These are phyloP conservation scores for Boletus rex-veris DNA, from an alignment of 768 basidiomycete species.

Conservation along the genomic window DNA sequence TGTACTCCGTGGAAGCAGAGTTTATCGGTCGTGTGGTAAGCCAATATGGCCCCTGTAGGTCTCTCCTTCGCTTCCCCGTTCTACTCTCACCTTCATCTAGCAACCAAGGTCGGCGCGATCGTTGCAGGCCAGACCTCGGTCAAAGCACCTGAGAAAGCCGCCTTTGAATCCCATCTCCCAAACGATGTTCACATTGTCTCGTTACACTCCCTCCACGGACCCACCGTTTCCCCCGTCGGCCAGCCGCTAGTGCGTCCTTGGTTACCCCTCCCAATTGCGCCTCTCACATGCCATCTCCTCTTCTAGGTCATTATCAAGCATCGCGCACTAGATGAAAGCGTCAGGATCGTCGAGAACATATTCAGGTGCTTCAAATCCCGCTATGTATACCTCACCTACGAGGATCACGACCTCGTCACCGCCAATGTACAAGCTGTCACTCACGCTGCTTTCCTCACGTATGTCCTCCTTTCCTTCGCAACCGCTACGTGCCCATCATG, in stretches of 20 bases:
- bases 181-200: constrained; percentile 86
- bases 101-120: constrained; percentile 88
- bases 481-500: constrained; percentile 1
- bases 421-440: constrained; percentile 99
- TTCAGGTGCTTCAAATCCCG: constrained; percentile 77
- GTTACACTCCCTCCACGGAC: constrained; percentile 92
- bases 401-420: constrained; percentile 93
- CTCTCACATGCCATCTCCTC: neutral
- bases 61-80: neutral
- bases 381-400: constrained; percentile 91
- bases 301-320: constrained; percentile 84
- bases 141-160: constrained; percentile 87
- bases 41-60: constrained; percentile 87
- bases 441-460: constrained; percentile 97
- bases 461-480: constrained; percentile 10
- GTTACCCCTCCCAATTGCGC: neutral
- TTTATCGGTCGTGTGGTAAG: constrained; percentile 79
- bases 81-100: constrained; percentile 35
- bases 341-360: constrained; percentile 77
- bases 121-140: constrained; percentile 97
- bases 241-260: constrained; percentile 75
- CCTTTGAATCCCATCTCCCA: constrained; percentile 88
- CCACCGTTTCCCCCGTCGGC: constrained; percentile 79
- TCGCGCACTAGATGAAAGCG: constrained; percentile 69
- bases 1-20: constrained; percentile 95